Conservation (phyloP, 2,329 filamentous ascomycete species). For the Geosmithia flava region DNA sequence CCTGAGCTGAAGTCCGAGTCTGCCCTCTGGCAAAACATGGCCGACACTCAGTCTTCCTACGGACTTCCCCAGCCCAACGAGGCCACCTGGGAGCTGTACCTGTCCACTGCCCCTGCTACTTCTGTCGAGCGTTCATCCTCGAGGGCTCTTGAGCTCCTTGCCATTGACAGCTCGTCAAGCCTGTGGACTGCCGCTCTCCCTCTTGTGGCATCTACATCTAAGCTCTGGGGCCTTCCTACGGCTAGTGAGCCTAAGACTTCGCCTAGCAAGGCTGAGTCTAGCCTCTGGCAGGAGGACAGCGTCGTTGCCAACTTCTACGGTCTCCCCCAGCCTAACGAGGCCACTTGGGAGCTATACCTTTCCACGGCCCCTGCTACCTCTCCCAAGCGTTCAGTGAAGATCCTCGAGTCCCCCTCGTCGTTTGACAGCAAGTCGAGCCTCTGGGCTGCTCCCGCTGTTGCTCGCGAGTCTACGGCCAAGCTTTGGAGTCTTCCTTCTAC, state of each 20-base stretch:
- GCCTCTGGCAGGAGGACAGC: background rate
- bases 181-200: background rate
- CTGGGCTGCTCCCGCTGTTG: background rate
- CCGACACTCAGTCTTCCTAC: background rate
- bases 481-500: background rate
- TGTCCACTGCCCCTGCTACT: background rate
- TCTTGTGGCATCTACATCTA: background rate
- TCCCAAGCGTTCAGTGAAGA: background rate
- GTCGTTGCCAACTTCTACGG: background rate
- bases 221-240: no score
- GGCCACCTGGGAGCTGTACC: background rate
- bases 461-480: background rate
- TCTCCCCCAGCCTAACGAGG: background rate
- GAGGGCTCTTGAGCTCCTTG: background rate
- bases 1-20: background rate
- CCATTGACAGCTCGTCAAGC: background rate
- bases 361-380: background rate
- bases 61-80: background rate
- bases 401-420: no score
- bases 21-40: background rate
- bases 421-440: background rate
- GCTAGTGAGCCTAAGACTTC: no score
- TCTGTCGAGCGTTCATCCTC: background rate
- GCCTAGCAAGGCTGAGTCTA: background rate
- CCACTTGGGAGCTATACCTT: background rate